Percentiles rank a stretch among this genome's conserved stretches.
These are phyloP conservation scores for Solanum sitiens DNA, from an alignment of 257 asterid genomes.

Conservation along the genomic window DNA sequence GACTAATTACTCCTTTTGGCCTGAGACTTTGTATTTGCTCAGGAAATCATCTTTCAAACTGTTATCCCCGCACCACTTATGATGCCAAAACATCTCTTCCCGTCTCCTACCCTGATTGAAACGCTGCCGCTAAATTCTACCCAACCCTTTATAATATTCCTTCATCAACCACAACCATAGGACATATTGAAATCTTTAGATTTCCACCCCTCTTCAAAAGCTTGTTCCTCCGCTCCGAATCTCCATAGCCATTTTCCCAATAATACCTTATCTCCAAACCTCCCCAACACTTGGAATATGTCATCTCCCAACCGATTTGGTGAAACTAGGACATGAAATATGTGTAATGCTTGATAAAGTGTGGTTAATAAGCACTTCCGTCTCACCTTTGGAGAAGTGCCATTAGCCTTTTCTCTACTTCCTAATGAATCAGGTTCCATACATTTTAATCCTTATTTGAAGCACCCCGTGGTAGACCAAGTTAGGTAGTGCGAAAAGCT, in stretches of 20 bases:
- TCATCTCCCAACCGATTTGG: not conserved
- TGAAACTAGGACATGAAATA: not conserved
- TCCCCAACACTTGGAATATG: not conserved
- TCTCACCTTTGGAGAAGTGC: not conserved
- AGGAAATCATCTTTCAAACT: not conserved
- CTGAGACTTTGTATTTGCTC: not conserved
- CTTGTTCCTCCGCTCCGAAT: not conserved
- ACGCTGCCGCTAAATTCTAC: not conserved
- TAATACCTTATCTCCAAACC: not conserved
- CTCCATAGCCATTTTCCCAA: not conserved
- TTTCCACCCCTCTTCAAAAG: not conserved
- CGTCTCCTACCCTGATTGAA: not conserved
- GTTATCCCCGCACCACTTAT: not conserved
- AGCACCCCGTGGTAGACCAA: not conserved
- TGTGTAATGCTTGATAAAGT: not conserved
- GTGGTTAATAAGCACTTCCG: not conserved
- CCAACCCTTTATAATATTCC: not conserved
- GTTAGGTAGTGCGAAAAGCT: not conserved
- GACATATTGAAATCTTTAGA: not conserved
- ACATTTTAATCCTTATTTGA: not conserved
- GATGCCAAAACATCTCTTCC: not conserved
- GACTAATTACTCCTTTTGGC: not conserved
- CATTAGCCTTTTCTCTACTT: not conserved
- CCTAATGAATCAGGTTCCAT: not conserved
- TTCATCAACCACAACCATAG: not conserved